These are phyloP conservation scores for Ceratocystis cubensis DNA, from an alignment of 2,329 filamentous ascomycete genomes.

Conservation along the genomic window DNA sequence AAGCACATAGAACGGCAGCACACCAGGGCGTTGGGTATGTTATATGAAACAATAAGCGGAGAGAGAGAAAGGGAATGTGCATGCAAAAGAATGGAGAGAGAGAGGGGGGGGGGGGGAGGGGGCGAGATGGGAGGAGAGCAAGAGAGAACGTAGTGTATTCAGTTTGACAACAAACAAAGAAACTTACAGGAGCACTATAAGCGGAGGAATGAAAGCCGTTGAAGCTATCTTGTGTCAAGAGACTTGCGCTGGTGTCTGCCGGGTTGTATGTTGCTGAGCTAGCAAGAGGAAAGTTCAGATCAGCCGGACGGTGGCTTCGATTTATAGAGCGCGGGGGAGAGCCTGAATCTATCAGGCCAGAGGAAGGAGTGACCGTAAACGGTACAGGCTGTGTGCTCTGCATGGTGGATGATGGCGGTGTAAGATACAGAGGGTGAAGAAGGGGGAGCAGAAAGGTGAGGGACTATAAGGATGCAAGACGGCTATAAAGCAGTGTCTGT, in stretches of 20 bases:
- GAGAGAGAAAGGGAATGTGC: neutral
- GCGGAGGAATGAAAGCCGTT: neutral
- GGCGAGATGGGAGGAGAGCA: neutral
- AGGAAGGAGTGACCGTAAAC: neutral
- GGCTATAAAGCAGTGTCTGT: neutral
- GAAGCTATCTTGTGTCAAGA: neutral
- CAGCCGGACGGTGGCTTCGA: neutral
- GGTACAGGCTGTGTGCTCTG: neutral
- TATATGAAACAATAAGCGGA: neutral
- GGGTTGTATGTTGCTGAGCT: neutral
- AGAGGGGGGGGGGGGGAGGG: neutral
- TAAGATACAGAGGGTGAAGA: neutral
- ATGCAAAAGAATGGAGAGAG: neutral
- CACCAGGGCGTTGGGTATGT: neutral
- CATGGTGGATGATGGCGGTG: neutral
- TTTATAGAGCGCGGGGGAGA: constrained; percentile 2
- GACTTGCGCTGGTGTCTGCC: neutral
- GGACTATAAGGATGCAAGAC: neutral
- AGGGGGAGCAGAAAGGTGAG: neutral
- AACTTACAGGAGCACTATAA: neutral
- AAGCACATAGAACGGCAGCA: neutral
- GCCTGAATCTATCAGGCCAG: neutral
- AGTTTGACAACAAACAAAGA: neutral
- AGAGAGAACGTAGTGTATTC: neutral
- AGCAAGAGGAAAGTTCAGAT: neutral